Evolutionary conservation across 805 yeast genomes (phyloP), one percentile per base, ranked within the genome.

Genomic region (Candida maris): DNA sequence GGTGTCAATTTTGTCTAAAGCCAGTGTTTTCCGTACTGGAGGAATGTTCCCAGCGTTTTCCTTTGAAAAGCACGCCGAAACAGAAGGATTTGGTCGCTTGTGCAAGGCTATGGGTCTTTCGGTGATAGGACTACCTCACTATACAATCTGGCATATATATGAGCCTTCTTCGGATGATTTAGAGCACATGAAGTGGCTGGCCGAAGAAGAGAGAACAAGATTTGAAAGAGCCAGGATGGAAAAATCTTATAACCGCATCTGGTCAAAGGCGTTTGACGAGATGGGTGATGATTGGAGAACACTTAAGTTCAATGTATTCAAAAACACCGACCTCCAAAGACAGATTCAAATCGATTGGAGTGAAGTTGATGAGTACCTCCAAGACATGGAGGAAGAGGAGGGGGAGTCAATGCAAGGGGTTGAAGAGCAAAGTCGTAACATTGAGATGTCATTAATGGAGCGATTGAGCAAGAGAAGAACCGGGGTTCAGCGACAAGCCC

Each of bases 31-130:
- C 68, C 71, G 91, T 44, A 67, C 75, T 24, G 97, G 97, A 8
- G 81, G 91, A 2, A 88, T 85, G 67, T 89, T 88, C 72, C 97
- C 97, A 10, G 96, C 96, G 1, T 89, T 88, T 56, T 84, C 95
- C 21, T 89, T 84, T 61, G 81, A 85, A 62, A 86, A 85, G 52
- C 97, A 89, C 57, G 97, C 97, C 5, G 97, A 89, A 57, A 89
- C 97, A 2, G 97, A 89, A 62, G 96, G 95, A 0, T 89, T 89
- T 61, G 97, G 95, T 18, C 86, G 85, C 56, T 70, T 88, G 61
- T 77, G 87, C 47, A 81, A 86, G 49, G 71, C 81, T 41, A 85
- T 89, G 94, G 86, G 86, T 10, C 86, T 77, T 59, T 71, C 80
- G 14, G 96, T 88, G 16, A 73, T 81, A 42, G 97, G 97, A 0